Conservation (phyloP, 2,329 filamentous ascomycete species). For the Claviceps pazoutovae region DNA sequence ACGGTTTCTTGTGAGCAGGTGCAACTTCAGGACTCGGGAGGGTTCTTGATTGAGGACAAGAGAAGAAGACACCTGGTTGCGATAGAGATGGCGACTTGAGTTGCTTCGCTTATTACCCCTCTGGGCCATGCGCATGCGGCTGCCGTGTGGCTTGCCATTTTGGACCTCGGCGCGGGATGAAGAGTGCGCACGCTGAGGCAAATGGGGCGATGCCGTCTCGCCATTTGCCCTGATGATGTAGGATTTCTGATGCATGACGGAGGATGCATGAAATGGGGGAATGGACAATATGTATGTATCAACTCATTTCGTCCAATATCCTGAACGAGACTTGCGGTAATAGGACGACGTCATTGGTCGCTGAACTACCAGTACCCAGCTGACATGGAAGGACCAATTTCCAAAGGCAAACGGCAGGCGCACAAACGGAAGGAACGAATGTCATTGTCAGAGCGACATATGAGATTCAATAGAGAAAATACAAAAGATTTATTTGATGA, state of each 20-base stretch:
- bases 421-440: background rate
- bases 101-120: background rate
- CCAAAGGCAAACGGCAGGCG: too few relatives aligned
- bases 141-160: background rate
- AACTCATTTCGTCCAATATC: background rate
- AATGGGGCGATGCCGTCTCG: background rate
- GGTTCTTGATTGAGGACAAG: background rate
- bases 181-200: background rate
- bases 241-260: background rate
- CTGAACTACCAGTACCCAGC: background rate
- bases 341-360: background rate
- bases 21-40: background rate
- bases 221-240: background rate
- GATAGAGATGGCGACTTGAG: background rate
- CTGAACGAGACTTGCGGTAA: background rate
- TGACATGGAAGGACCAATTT: too few relatives aligned
- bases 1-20: too few relatives aligned
- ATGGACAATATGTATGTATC: background rate
- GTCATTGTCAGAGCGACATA: background rate
- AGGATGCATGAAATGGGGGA: background rate
- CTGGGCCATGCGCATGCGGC: background rate
- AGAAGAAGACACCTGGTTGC: background rate
- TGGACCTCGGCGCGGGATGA: background rate
- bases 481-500: too few relatives aligned
- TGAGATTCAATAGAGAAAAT: background rate